A percentile compares a stretch with the other conserved stretches of the same genome.
Evolutionary conservation across 768 basidiomycete genomes (phyloP).

Genomic region (Boletus bicolor): DNA sequence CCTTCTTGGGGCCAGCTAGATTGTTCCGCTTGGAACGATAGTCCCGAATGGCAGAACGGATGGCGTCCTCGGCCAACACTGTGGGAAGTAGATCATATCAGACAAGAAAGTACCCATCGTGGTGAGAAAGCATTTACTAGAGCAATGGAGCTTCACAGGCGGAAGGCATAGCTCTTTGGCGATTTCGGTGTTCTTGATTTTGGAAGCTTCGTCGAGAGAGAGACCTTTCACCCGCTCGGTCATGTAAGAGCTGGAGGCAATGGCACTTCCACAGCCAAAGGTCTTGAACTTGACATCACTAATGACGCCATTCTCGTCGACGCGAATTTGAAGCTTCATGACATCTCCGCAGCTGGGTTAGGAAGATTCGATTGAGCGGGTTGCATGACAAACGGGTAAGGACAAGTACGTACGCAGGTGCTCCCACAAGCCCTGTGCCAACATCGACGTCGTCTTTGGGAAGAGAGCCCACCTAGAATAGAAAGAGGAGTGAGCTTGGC

Average conservation of each 20-base stretch:
- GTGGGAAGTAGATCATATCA: conserved; percentile 26
- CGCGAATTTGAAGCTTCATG: conserved; percentile 99
- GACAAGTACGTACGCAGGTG: conserved; percentile 73
- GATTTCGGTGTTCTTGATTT: conserved; percentile 99
- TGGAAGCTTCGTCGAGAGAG: conserved; percentile 88
- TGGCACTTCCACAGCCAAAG: conserved; percentile 97
- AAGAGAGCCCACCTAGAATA: conserved; percentile 84
- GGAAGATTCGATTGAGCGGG: conserved; percentile 14
- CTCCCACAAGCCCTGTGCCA: conserved; percentile 96
- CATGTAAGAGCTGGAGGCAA: conserved; percentile 97
- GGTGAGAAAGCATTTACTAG: conserved; percentile 55
- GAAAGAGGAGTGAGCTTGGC: conserved; percentile 49
- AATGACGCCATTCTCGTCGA: conserved; percentile 92
- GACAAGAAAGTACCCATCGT: conserved; percentile 13
- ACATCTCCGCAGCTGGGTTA: conserved; percentile 85
- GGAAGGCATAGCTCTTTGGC: conserved; percentile 95
- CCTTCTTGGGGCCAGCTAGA: conserved; percentile 47
- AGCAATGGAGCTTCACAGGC: conserved; percentile 94
- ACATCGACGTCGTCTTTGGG: conserved; percentile 90
- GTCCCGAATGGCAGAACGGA: conserved; percentile 95
- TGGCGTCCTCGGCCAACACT: conserved; percentile 98
- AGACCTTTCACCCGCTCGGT: conserved; percentile 97
- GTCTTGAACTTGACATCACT: conserved; percentile 99
- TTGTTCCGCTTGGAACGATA: conserved; percentile 81
- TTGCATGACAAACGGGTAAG: conserved; percentile 2